Percentiles rank a stretch among this genome's conserved stretches.
phyloP scores from a whole-genome alignment of 345 rosid genomes.

The Brassica napus region Da-Ae NC_063439.1:21945001-21945500 shows the following conservation, averaged over 20 bases:
- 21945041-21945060: slow-evolving; percentile 11
- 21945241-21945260: slow-evolving; percentile 56
- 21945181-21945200: slow-evolving; percentile 72
- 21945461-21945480: slow-evolving; percentile 57
- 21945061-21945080: slow-evolving; percentile 53
- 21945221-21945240: slow-evolving; percentile 50
- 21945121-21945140: slow-evolving; percentile 75
- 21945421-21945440: slow-evolving; percentile 72
- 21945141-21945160: slow-evolving; percentile 67
- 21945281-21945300: slow-evolving; percentile 69
- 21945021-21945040: neutral
- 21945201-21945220: slow-evolving; percentile 77
- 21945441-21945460: slow-evolving; percentile 59
- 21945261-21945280: slow-evolving; percentile 57
- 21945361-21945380: slow-evolving; percentile 66
- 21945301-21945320: slow-evolving; percentile 75
- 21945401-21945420: slow-evolving; percentile 66
- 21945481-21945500: slow-evolving; percentile 59
- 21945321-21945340: slow-evolving; percentile 62
- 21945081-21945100: slow-evolving; percentile 38
- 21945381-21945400: slow-evolving; percentile 82
- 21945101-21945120: slow-evolving; percentile 36
- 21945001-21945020: neutral
- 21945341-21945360: slow-evolving; percentile 67
- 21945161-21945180: slow-evolving; percentile 77